Evolutionary conservation across 371 early-diverging fungal genomes (phyloP).

Genomic region (Blakeslea trispora): DNA sequence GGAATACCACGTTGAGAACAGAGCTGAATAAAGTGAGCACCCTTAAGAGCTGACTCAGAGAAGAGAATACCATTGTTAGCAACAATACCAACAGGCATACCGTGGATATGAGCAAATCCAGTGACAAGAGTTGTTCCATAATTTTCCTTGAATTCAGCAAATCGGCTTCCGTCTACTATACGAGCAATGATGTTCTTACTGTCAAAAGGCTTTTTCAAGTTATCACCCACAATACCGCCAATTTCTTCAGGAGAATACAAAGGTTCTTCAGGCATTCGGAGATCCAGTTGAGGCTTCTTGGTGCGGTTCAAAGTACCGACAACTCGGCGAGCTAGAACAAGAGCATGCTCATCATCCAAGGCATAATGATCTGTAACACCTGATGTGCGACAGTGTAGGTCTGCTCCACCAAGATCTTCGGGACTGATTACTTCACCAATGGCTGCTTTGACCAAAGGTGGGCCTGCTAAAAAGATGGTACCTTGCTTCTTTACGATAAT

Average conservation of each 20-base stretch:
- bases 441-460: conserved; percentile 96
- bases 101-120: conserved; percentile 93
- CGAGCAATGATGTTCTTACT: conserved; percentile 94
- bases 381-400: conserved; percentile 93
- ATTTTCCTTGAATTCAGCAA: conserved; percentile 94
- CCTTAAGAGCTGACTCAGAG: conserved; percentile 95
- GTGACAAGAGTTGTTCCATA: conserved; percentile 94
- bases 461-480: conserved; percentile 97
- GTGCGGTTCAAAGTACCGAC: conserved; percentile 84
- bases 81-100: conserved; percentile 95
- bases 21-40: conserved; percentile 97
- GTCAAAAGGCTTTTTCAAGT: conserved; percentile 90
- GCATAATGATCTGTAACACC: conserved; percentile 98
- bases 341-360: conserved; percentile 89
- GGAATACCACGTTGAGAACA: conserved; percentile 94
- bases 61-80: conserved; percentile 98
- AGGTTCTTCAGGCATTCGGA: conserved; percentile 74
- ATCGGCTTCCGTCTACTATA: conserved; percentile 92
- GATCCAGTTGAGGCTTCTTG: conserved; percentile 60
- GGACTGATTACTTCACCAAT: conserved; percentile 95
- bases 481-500: conserved; percentile 96
- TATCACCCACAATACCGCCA: conserved; percentile 96
- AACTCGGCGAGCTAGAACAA: conserved; percentile 83
- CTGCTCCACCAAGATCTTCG: conserved; percentile 97
- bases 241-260: conserved; percentile 85